Evolutionary conservation across 2,329 filamentous ascomycete genomes (phyloP).

Genomic region (Dactylonectria estremocensis): DNA sequence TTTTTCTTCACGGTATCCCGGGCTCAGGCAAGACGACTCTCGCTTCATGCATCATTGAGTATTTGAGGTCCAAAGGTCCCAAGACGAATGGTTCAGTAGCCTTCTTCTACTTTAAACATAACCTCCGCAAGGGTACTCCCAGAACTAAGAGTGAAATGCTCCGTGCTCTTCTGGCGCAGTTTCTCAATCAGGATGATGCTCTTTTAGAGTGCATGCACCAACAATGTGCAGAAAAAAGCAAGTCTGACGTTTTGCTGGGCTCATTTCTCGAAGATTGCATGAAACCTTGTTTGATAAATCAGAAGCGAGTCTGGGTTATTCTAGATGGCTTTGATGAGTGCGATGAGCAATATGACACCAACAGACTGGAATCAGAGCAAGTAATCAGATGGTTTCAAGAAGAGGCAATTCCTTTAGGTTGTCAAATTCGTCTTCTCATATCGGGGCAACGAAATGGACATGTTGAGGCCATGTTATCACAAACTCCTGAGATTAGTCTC

Average conservation of each 20-base stretch:
- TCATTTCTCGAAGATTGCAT: not conserved
- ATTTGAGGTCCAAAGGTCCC: not conserved
- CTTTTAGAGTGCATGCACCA: not conserved
- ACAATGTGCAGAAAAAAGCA: not conserved
- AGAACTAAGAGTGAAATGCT: not conserved
- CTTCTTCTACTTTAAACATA: constrained; percentile 3
- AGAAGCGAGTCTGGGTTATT: constrained; percentile 45
- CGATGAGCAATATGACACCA: constrained; percentile 49
- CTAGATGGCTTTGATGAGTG: constrained; percentile 55
- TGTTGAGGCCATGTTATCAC: not conserved
- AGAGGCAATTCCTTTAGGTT: not conserved
- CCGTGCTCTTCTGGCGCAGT: not conserved
- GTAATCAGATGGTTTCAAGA: not conserved
- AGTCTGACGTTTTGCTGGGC: not conserved
- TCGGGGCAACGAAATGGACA: not conserved
- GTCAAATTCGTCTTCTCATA: not conserved
- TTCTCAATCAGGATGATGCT: not conserved
- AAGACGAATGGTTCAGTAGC: not conserved
- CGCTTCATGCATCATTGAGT: not conserved
- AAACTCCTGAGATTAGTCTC: not conserved
- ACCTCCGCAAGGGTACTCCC: not conserved
- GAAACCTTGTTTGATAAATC: not conserved
- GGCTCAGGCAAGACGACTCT: constrained; percentile 2
- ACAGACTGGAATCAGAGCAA: not conserved
- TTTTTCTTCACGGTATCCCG: not conserved